A percentile compares a stretch with the other conserved stretches of the same genome.
Evolutionary conservation across 106 monocot species (phyloP).

Genomic region (Dendrobium catenatum): DNA sequence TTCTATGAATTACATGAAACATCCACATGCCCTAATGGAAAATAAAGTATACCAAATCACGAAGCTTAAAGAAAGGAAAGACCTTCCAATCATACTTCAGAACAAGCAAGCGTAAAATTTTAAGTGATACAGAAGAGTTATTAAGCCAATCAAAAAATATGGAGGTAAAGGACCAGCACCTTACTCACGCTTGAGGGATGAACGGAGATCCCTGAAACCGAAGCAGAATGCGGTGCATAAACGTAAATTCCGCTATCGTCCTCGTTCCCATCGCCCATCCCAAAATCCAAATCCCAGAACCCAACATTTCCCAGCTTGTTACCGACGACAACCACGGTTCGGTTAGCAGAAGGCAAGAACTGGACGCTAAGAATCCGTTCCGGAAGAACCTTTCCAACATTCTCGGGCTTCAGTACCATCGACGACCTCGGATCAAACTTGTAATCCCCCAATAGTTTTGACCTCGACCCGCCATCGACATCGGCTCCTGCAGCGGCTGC

Average conservation of each 20-base stretch:
- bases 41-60: neutral
- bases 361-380: slow-evolving; percentile 38
- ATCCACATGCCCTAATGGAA: neutral
- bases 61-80: neutral
- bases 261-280: slow-evolving; percentile 12
- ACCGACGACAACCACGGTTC: slow-evolving; percentile 40
- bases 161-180: slow-evolving; percentile 8
- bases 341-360: slow-evolving; percentile 42
- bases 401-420: slow-evolving; percentile 21
- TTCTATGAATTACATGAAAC: no score
- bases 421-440: slow-evolving; percentile 15
- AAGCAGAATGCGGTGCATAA: slow-evolving; percentile 36
- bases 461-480: neutral
- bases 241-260: slow-evolving; percentile 20
- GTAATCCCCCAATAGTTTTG: neutral
- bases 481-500: neutral
- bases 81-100: neutral
- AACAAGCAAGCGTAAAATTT: neutral
- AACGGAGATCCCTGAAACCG: slow-evolving; percentile 43
- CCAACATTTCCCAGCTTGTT: slow-evolving; percentile 47
- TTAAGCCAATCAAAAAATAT: neutral
- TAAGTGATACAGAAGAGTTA: neutral
- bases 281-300: slow-evolving; percentile 52
- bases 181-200: slow-evolving; percentile 34
- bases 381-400: slow-evolving; percentile 29